phyloP scores from a whole-genome alignment of 1,284 basidiomycete genomes.

The Sphagnurus paluster region DNA sequence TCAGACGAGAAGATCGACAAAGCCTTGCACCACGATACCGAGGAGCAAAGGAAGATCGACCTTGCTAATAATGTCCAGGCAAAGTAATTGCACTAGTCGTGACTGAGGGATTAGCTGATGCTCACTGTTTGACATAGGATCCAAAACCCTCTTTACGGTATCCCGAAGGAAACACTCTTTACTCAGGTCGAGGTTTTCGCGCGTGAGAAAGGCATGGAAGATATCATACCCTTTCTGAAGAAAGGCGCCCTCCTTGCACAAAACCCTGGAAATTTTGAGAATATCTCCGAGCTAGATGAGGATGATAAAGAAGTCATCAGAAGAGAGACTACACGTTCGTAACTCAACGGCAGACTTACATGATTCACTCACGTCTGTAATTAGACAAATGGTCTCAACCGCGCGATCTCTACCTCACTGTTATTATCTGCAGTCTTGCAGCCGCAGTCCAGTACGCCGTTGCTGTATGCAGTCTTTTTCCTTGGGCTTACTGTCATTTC shows the following conservation, averaged over 20 bases:
- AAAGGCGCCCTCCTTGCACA: conserved; percentile 65
- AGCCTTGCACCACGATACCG: conserved; percentile 15
- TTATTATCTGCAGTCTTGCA: conserved; percentile 56
- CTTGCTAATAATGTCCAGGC: conserved; percentile 42
- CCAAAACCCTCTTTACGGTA: conserved; percentile 54
- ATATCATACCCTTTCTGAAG: conserved; percentile 44
- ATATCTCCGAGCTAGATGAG: conserved; percentile 47
- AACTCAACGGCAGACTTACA: neutral
- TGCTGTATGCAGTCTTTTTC: neutral
- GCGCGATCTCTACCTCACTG: conserved; percentile 50
- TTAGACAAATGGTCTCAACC: conserved; percentile 61
- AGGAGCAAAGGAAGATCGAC: conserved; percentile 26
- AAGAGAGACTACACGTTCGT: conserved; percentile 53
- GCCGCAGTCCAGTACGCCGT: conserved; percentile 56
- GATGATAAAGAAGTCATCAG: conserved; percentile 49
- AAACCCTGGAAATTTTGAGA: conserved; percentile 50
- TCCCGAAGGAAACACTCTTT: conserved; percentile 43
- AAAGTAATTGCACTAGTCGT: conserved; percentile 25
- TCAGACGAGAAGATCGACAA: conserved; percentile 19
- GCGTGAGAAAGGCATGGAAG: conserved; percentile 43
- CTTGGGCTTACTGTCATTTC: conserved; percentile 10
- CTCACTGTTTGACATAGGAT: conserved; percentile 35
- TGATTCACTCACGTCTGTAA: neutral
- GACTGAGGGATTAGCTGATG: neutral
- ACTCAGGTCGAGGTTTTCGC: conserved; percentile 48